Evolutionary conservation across 2,329 filamentous ascomycete species (phyloP), one percentile per base, ranked within the genome.

Genomic region (Epichloe brachyelytri): DNA sequence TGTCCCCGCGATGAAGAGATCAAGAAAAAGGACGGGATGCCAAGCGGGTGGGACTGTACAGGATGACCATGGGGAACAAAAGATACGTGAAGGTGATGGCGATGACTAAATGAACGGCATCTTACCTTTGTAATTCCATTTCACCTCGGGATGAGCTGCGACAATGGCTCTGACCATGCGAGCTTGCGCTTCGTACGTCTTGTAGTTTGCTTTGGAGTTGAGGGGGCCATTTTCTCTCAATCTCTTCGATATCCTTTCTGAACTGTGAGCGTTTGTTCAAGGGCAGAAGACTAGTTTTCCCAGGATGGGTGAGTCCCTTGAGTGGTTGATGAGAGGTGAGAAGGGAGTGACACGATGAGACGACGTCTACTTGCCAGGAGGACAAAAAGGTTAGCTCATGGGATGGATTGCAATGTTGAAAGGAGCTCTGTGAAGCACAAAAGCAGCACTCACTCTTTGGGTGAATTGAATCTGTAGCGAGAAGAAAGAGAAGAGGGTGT

Each of bases 91-190:
- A 36, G 12, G 6, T 2, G 26, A 30, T 6, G 53, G 53, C 41
- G 39, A 44, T 22, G 20, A 38, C 38, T 55, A 49, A 51, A 50
- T 30, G 7, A 17, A 40, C 20, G 4, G 7, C 14, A 5, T 58
- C 77, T 68, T 73, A 84, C 80, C 78, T 59, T 75, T 77, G 63
- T 77, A 82, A 61, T 83, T 78, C 49, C 82, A 74, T 54, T 75
- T 78, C 0, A 77, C 59, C 0, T 68, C 67, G 0, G 74, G 74
- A 50, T 78, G 72, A 3, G 78, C 77, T 0, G 79, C 80, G 0
- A 84, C 66, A 22, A 83, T 74, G 5, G 80, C 80, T 1, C 78
- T 75, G 3, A 83, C 68, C 37, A 84, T 74, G 44, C 80, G 78
- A 19, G 74, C 73, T 56, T 79, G 77, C 0, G 76, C 71, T 62